phyloP scores from a whole-genome alignment of 495 filamentous ascomycete genomes.

The Hyaloscypha finlandica region DNA sequence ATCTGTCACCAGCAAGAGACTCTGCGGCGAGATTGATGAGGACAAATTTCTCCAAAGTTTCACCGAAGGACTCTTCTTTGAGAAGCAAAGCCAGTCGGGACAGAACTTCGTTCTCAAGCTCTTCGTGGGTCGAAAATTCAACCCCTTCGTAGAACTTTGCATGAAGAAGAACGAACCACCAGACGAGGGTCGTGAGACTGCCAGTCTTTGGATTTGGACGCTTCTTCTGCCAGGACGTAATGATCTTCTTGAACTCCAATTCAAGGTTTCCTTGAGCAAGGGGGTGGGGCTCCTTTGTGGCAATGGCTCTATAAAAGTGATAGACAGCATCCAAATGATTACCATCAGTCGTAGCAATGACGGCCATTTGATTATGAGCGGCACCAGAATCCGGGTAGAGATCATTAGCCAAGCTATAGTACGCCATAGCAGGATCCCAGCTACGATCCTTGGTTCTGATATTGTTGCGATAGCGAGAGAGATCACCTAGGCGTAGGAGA shows the following conservation, averaged over 20 bases:
- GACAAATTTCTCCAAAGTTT: slow-evolving; percentile 73
- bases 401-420: slow-evolving; percentile 79
- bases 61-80: slow-evolving; percentile 59
- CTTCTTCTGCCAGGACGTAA: slow-evolving; percentile 56
- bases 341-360: slow-evolving; percentile 73
- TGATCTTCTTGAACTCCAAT: slow-evolving; percentile 75
- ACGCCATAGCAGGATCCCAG: slow-evolving; percentile 79
- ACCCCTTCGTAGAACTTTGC: slow-evolving; percentile 76
- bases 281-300: slow-evolving; percentile 70
- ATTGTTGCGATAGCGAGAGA: slow-evolving; percentile 86
- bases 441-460: slow-evolving; percentile 66
- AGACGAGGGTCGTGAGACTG: slow-evolving; percentile 53
- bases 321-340: slow-evolving; percentile 84
- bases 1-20: slow-evolving; percentile 62
- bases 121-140: slow-evolving; percentile 70
- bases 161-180: slow-evolving; percentile 88
- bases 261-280: slow-evolving; percentile 73
- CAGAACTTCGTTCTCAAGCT: slow-evolving; percentile 84
- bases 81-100: slow-evolving; percentile 72
- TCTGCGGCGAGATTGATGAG: slow-evolving; percentile 86
- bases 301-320: slow-evolving; percentile 81
- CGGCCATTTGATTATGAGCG: slow-evolving; percentile 86
- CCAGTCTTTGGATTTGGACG: slow-evolving; percentile 17
- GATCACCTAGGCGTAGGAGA: slow-evolving; percentile 84
- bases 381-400: slow-evolving; percentile 77